phyloP scores from a whole-genome alignment of 1,139 yeast species.

The Lodderomyces orthopsilosis region DNA sequence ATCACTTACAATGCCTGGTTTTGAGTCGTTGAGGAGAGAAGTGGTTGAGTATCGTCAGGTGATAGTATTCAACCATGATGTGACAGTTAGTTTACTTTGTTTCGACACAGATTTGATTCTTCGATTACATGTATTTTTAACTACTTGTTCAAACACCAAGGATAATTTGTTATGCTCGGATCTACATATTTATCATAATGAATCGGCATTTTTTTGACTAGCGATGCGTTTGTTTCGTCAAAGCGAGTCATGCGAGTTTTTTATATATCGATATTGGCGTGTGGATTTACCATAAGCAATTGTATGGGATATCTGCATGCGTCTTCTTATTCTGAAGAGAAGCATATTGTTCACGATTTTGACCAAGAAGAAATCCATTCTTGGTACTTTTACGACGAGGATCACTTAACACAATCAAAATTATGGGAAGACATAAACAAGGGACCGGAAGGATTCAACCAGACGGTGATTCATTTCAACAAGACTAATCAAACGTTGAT shows the following conservation, averaged over 20 bases:
- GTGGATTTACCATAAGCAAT: background rate
- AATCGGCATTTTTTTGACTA: background rate
- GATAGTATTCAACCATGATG: no score
- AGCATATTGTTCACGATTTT: background rate
- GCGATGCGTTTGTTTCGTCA: background rate
- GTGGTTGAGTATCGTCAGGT: background rate
- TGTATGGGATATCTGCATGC: background rate
- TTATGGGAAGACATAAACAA: background rate
- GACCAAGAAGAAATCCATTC: constrained; percentile 1
- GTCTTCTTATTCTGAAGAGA: background rate
- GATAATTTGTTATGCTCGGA: constrained; percentile 1
- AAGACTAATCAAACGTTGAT: constrained; percentile 3
- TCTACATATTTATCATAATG: background rate
- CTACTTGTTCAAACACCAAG: no score
- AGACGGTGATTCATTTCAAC: constrained; percentile 2
- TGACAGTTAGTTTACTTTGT: no score
- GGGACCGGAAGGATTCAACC: background rate
- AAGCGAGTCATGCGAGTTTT: background rate
- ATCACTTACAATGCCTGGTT: constrained; percentile 10
- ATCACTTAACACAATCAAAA: background rate
- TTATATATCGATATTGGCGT: background rate
- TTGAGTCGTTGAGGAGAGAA: background rate
- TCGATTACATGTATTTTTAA: no score
- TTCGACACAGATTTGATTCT: no score
- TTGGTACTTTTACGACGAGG: constrained; percentile 3